Conservation (phyloP, 73 alveolate species). For the Symbiodinium natans region DNA sequence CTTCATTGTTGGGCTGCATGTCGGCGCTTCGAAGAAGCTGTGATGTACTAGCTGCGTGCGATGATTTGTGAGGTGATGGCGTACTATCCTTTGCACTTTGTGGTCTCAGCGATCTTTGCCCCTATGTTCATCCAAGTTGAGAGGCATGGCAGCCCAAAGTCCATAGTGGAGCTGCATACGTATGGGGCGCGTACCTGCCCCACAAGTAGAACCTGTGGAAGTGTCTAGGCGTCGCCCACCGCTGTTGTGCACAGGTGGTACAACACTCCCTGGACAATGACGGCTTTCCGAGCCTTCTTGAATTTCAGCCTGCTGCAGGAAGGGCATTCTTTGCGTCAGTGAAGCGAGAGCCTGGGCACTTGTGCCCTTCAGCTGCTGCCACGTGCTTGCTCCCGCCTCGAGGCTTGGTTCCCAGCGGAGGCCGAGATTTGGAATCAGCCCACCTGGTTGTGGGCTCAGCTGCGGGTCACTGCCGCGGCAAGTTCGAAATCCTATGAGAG, state of each 20-base stretch:
- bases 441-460: conserved; percentile 22
- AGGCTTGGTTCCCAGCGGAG: conserved; percentile 91
- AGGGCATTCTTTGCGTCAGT: too few species aligned
- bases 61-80: conserved; percentile 19
- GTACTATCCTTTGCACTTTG: conserved; percentile 88
- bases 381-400: too few species aligned
- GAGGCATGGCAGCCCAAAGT: too few species aligned
- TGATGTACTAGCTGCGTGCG: background rate
- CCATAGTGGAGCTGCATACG: too few species aligned
- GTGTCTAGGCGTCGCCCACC: too few species aligned
- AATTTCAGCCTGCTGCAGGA: conserved; percentile 83
- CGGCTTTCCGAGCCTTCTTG: conserved; percentile 69
- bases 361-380: too few species aligned
- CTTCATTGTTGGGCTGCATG: too few species aligned
- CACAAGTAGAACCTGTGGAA: too few species aligned
- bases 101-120: conserved; percentile 37
- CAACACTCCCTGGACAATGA: conserved; percentile 75
- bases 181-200: too few species aligned
- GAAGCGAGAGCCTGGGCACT: too few species aligned
- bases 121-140: conserved; percentile 41
- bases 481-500: too few species aligned
- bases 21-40: background rate
- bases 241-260: background rate
- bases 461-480: too few species aligned
- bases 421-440: conserved; percentile 93